phyloP scores from a whole-genome alignment of 2,329 filamentous ascomycete species.

The Albophoma yamanashiensis region DNA sequence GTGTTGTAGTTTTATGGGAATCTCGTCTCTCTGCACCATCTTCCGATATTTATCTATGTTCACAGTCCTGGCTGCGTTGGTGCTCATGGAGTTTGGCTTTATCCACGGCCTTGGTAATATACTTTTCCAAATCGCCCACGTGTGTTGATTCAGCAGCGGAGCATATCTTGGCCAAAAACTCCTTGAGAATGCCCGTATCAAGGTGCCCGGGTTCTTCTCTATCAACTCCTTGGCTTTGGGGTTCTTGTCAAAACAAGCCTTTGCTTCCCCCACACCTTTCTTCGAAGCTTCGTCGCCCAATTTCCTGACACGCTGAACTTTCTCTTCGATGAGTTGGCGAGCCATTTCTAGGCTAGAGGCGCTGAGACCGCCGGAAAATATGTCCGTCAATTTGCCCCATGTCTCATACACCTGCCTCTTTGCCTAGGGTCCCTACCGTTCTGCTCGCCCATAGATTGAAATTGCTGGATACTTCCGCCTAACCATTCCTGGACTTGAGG shows the following conservation, averaged over 20 bases:
- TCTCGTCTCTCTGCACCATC: slow-evolving; percentile 51
- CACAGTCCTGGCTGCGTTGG: slow-evolving; percentile 21
- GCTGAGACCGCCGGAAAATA: background rate
- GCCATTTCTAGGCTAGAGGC: background rate
- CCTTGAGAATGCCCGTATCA: slow-evolving; percentile 55
- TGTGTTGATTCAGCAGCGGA: slow-evolving; percentile 51
- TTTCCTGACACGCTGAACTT: background rate
- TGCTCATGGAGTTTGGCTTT: slow-evolving; percentile 33
- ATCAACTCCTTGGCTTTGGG: background rate
- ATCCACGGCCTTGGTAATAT: slow-evolving; percentile 19
- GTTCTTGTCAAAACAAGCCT: background rate
- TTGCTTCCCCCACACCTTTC: background rate
- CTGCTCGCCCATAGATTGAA: background rate
- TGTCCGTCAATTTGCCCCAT: background rate
- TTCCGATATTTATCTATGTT: slow-evolving; percentile 53
- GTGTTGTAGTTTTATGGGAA: slow-evolving; percentile 55
- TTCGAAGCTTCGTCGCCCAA: background rate
- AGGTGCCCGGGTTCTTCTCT: slow-evolving; percentile 53
- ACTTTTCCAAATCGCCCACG: slow-evolving; percentile 29
- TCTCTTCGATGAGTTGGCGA: background rate
- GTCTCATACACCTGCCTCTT: background rate
- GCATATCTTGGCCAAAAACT: slow-evolving; percentile 53
- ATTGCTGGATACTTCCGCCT: background rate
- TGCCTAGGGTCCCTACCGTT: background rate
- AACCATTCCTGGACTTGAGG: background rate